phyloP scores from a whole-genome alignment of 345 rosid genomes.

The Rhodomyrtus tomentosa region DNA sequence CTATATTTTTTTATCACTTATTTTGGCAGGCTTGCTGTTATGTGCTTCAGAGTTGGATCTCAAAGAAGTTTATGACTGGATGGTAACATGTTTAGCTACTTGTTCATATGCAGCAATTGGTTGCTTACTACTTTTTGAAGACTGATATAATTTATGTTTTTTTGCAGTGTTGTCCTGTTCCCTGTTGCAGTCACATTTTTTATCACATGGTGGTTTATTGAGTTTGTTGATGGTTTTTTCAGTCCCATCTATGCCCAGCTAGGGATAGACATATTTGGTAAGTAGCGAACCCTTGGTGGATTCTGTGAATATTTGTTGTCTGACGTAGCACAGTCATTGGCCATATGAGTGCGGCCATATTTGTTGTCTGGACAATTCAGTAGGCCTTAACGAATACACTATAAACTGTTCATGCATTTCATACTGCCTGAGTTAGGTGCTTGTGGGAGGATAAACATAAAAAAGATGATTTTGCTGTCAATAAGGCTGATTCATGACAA shows the following conservation, averaged over 20 bases:
- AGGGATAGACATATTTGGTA: conserved; percentile 57
- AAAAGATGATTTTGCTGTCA: background rate
- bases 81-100: conserved; percentile 23
- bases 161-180: conserved; percentile 64
- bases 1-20: background rate
- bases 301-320: background rate
- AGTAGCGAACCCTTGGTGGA: background rate
- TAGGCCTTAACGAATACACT: background rate
- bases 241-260: conserved; percentile 55
- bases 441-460: background rate
- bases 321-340: background rate
- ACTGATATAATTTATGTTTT: conserved; percentile 9
- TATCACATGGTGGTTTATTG: conserved; percentile 65
- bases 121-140: background rate
- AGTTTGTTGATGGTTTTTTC: conserved; percentile 68
- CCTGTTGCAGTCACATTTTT: conserved; percentile 66
- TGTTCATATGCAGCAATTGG: background rate
- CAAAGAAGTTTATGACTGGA: conserved; percentile 76
- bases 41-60: conserved; percentile 61
- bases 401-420: background rate
- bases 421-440: background rate
- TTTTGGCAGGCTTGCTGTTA: conserved; percentile 55
- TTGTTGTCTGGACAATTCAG: background rate
- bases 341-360: background rate
- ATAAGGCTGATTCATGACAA: background rate